A percentile compares a stretch with the other conserved stretches of the same genome.
phyloP scores from a whole-genome alignment of 805 yeast genomes.

The Candida chilensis region DNA sequence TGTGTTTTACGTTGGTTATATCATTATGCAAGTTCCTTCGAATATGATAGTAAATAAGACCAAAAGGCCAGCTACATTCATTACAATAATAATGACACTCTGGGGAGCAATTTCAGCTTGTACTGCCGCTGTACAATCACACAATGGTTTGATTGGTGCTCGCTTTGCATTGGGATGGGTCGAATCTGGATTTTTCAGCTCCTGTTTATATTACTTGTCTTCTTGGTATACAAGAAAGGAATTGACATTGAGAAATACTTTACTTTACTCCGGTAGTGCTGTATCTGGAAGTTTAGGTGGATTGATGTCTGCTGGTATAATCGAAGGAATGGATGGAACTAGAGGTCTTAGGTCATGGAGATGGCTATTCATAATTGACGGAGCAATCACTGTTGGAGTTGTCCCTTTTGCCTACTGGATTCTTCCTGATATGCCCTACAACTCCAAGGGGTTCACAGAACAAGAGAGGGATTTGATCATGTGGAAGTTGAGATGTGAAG shows the following conservation, averaged over 20 bases:
- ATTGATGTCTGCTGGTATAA: slow-evolving; percentile 44
- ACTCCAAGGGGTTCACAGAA: slow-evolving; percentile 33
- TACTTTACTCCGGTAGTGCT: slow-evolving; percentile 39
- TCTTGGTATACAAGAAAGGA: slow-evolving; percentile 48
- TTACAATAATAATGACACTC: slow-evolving; percentile 34
- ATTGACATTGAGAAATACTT: slow-evolving; percentile 38
- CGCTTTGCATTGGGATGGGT: slow-evolving; percentile 37
- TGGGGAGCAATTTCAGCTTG: slow-evolving; percentile 38
- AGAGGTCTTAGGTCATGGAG: slow-evolving; percentile 41
- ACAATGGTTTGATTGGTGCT: slow-evolving; percentile 32
- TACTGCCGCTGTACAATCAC: slow-evolving; percentile 33
- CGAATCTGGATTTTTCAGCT: slow-evolving; percentile 41
- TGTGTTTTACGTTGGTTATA: slow-evolving; percentile 38
- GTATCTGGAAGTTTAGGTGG: slow-evolving; percentile 48
- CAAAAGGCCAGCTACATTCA: slow-evolving; percentile 41
- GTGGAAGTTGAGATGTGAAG: slow-evolving; percentile 28
- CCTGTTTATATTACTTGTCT: slow-evolving; percentile 39
- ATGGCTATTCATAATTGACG: slow-evolving; percentile 50
- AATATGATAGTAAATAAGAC: slow-evolving; percentile 34
- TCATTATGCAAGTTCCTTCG: slow-evolving; percentile 38
- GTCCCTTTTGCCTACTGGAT: slow-evolving; percentile 35
- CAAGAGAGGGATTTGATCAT: slow-evolving; percentile 33
- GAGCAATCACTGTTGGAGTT: slow-evolving; percentile 37
- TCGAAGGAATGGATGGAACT: slow-evolving; percentile 28
- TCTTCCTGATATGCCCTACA: slow-evolving; percentile 45